Evolutionary conservation across 164 flowering plant genomes (phyloP).

Genomic region (Annona cherimola): DNA sequence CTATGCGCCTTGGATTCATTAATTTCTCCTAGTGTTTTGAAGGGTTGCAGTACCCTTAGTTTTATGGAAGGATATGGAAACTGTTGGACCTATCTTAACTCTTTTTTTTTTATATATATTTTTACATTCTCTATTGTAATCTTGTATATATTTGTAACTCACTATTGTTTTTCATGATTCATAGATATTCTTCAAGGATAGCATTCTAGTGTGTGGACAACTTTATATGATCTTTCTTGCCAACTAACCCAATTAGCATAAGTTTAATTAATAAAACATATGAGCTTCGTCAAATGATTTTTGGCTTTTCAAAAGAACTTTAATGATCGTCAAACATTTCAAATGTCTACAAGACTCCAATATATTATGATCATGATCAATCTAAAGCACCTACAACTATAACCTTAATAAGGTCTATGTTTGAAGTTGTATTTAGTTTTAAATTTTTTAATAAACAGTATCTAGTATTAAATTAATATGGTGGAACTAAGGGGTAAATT

Average conservation of each 20-base stretch:
- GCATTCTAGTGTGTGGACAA: constrained; percentile 96
- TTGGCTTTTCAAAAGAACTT: constrained; percentile 38
- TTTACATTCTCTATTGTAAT: background rate
- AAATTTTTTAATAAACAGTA: too few relatives aligned
- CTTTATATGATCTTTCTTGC: constrained; percentile 83
- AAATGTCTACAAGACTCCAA: constrained; percentile 20
- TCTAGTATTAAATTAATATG: constrained; percentile 74
- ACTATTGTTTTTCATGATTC: constrained; percentile 7
- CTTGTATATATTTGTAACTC: background rate
- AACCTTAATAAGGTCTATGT: constrained; percentile 43
- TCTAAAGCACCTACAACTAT: constrained; percentile 33
- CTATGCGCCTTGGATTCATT: constrained; percentile 72
- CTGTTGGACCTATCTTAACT: background rate
- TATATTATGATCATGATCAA: constrained; percentile 22
- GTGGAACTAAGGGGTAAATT: constrained; percentile 81
- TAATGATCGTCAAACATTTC: constrained; percentile 23
- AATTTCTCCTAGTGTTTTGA: constrained; percentile 71
- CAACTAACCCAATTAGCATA: constrained; percentile 51
- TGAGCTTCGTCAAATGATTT: constrained; percentile 61
- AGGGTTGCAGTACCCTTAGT: constrained; percentile 65
- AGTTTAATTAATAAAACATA: constrained; percentile 47
- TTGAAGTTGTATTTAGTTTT: constrained; percentile 78
- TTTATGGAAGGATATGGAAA: constrained; percentile 41
- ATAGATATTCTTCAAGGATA: constrained; percentile 41
- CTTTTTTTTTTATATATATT: background rate